These are phyloP conservation scores for Trichoderma simmonsii DNA, from an alignment of 2,329 filamentous ascomycete species.

Conservation along the genomic window DNA sequence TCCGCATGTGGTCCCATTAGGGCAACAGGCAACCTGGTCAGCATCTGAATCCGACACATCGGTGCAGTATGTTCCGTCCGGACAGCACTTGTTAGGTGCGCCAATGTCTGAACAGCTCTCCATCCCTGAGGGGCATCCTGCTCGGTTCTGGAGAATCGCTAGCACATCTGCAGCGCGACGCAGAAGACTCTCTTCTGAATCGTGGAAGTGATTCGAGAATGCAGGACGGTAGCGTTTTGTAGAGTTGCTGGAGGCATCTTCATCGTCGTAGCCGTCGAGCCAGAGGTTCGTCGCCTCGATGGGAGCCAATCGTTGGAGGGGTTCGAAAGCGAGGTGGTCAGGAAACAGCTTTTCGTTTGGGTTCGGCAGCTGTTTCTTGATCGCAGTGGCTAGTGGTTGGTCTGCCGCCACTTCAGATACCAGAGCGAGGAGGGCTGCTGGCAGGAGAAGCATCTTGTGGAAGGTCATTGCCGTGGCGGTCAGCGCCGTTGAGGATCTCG, in stretches of 20 bases:
- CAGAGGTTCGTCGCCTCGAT: conserved; percentile 32
- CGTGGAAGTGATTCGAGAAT: conserved; percentile 47
- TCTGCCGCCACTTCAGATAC: conserved; percentile 38
- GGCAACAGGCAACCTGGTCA: conserved; percentile 74
- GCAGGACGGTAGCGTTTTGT: conserved; percentile 44
- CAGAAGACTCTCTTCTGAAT: conserved; percentile 31
- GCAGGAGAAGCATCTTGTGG: conserved; percentile 37
- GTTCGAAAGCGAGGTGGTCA: conserved; percentile 57
- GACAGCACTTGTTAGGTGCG: conserved; percentile 70
- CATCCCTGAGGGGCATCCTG: conserved; percentile 67
- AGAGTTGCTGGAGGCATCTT: conserved; percentile 22
- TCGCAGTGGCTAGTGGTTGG: conserved; percentile 51
- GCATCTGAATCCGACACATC: conserved; percentile 58
- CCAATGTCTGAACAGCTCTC: conserved; percentile 61
- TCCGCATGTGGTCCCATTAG: conserved; percentile 59
- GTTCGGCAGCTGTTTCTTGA: conserved; percentile 70
- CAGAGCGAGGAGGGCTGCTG: conserved; percentile 46
- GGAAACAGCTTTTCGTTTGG: conserved; percentile 71
- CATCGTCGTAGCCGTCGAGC: conserved; percentile 29
- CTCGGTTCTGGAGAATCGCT: conserved; percentile 51
- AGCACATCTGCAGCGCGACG: conserved; percentile 47
- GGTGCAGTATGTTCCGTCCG: conserved; percentile 63
- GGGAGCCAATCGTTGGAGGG: conserved; percentile 28
- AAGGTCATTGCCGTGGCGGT: conserved; percentile 36
- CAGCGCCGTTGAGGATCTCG: neutral